A percentile compares a stretch with the other conserved stretches of the same genome.
These are phyloP conservation scores for Rosellinia necatrix DNA, from an alignment of 2,329 filamentous ascomycete species.

Conservation along the genomic window DNA sequence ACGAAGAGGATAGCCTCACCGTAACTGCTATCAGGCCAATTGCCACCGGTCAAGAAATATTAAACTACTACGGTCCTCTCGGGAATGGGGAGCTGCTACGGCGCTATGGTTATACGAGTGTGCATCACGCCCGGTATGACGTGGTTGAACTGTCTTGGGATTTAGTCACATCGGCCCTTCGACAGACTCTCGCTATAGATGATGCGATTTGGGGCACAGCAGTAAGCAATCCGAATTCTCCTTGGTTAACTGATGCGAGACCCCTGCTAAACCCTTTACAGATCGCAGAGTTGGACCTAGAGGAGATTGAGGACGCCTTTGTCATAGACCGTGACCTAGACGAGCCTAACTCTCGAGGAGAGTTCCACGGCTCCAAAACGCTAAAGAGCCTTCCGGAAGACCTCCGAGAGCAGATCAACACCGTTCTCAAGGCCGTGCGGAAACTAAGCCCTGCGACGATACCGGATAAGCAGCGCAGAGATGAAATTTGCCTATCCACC, in stretches of 20 bases:
- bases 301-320: conserved; percentile 75
- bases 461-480: conserved; percentile 55
- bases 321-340: conserved; percentile 64
- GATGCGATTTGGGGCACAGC: conserved; percentile 47
- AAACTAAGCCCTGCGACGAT: conserved; percentile 50
- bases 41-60: conserved; percentile 72
- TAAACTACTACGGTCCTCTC: conserved; percentile 88
- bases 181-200: conserved; percentile 45
- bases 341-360: conserved; percentile 56
- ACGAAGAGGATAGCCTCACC: conserved; percentile 60
- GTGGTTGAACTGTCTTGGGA: conserved; percentile 77
- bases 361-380: conserved; percentile 44
- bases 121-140: conserved; percentile 77
- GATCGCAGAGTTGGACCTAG: conserved; percentile 59
- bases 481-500: conserved; percentile 50
- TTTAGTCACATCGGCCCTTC: conserved; percentile 55
- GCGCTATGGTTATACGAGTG: conserved; percentile 85
- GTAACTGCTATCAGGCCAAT: conserved; percentile 76
- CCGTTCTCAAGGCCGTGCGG: conserved; percentile 54
- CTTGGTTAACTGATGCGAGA: not conserved
- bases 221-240: conserved; percentile 42
- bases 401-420: conserved; percentile 56
- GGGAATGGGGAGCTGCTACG: conserved; percentile 82
- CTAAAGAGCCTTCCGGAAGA: conserved; percentile 54
- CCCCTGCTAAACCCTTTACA: conserved; percentile 37